These are phyloP conservation scores for Fomitiporia mediterranea DNA, from an alignment of 1,284 basidiomycete species.

Conservation along the genomic window DNA sequence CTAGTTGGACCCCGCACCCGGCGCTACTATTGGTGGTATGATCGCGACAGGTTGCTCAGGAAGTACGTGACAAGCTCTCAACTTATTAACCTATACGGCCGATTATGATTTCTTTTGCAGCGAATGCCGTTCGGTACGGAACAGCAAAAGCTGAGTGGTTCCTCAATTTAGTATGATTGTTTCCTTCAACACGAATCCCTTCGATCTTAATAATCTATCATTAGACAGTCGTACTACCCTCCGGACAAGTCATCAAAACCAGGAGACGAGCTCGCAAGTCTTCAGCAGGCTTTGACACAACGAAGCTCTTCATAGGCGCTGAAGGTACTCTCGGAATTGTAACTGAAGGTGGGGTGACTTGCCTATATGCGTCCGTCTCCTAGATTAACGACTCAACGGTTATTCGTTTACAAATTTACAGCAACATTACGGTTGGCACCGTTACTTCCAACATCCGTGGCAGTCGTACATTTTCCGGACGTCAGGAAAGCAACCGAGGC, in stretches of 20 bases:
- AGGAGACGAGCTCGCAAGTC: constrained; percentile 83
- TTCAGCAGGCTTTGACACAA: constrained; percentile 86
- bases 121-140: constrained; percentile 87
- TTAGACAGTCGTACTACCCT: constrained; percentile 85
- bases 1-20: constrained; percentile 75
- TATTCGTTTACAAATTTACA: constrained; percentile 21
- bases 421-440: constrained; percentile 82
- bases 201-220: not conserved
- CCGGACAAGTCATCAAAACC: constrained; percentile 92
- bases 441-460: constrained; percentile 70
- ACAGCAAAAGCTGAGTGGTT: constrained; percentile 86
- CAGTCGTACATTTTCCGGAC: constrained; percentile 64
- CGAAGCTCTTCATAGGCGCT: constrained; percentile 90
- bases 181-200: constrained; percentile 4
- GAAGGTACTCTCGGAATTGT: constrained; percentile 94
- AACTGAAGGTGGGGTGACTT: constrained; percentile 65
- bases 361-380: not conserved
- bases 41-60: constrained; percentile 79
- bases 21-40: constrained; percentile 91
- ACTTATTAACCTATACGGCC: too few species aligned
- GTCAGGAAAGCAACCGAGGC: constrained; percentile 67
- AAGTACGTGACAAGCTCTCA: constrained; percentile 41
- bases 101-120: constrained; percentile 37
- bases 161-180: constrained; percentile 58
- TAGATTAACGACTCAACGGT: too few species aligned